Percentiles rank a stretch among this genome's conserved stretches.
Conservation (phyloP, 306 rosid genomes). For the Cucurbita ficifolia region DNA sequence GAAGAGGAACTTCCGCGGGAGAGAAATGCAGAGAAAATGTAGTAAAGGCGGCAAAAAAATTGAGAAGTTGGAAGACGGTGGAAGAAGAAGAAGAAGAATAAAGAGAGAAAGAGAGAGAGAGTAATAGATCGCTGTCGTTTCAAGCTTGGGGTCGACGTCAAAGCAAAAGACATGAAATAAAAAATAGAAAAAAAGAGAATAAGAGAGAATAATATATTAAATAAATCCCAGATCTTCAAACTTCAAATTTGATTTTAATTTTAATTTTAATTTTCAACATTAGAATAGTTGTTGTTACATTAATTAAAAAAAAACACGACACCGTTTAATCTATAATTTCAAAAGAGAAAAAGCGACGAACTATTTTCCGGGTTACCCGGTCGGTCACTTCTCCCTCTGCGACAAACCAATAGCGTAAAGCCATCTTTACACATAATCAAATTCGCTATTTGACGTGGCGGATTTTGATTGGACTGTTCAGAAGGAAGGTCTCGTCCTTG, state of each 20-base stretch:
- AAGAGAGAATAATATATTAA: background rate
- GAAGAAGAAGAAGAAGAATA: constrained; percentile 5
- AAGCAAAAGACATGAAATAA: background rate
- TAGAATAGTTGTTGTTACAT: background rate
- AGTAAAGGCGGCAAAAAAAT: background rate
- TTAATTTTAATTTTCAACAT: background rate
- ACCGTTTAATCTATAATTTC: background rate
- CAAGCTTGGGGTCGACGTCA: constrained; percentile 17
- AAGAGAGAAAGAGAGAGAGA: background rate
- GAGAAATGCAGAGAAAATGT: constrained; percentile 26
- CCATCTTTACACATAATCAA: background rate
- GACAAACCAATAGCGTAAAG: background rate
- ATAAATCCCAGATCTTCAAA: background rate
- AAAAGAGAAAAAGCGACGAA: background rate
- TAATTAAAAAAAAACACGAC: background rate
- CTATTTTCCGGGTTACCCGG: background rate
- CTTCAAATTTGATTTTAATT: background rate
- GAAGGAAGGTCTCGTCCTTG: background rate
- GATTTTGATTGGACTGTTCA: background rate
- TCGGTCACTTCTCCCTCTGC: background rate
- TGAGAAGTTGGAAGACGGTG: background rate
- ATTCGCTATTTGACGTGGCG: background rate
- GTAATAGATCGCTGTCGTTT: constrained; percentile 4
- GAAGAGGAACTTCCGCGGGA: constrained; percentile 12
- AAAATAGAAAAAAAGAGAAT: background rate